A percentile compares a stretch with the other conserved stretches of the same genome.
These are phyloP conservation scores for Volvox carteri DNA, from an alignment of 163 green algal species.

Conservation along the genomic window DNA sequence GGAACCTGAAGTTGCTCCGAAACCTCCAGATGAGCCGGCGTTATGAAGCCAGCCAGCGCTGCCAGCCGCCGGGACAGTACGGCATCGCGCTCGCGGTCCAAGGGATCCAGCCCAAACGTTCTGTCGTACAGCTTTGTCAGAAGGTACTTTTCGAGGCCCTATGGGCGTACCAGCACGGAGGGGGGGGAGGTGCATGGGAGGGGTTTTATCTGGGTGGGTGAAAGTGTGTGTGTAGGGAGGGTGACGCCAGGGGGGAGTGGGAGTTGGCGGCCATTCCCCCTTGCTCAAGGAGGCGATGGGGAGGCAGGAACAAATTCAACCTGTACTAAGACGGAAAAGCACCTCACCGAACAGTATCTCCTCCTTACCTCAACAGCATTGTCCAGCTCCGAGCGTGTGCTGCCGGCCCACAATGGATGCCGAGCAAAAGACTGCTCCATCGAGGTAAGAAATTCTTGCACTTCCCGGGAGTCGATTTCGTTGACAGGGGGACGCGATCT, in stretches of 20 bases:
- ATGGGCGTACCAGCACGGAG: no score
- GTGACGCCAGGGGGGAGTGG: not conserved
- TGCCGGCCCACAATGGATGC: conserved; percentile 87
- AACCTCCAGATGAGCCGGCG: conserved; percentile 89
- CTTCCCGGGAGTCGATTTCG: conserved; percentile 76
- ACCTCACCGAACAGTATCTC: no score
- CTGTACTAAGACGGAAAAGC: no score
- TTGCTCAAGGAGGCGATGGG: not conserved
- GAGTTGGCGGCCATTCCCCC: not conserved
- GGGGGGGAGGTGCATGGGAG: no score
- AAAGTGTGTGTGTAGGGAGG: not conserved
- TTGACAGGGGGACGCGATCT: conserved; percentile 63
- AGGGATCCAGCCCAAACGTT: conserved; percentile 76
- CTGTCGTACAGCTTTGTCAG: conserved; percentile 95
- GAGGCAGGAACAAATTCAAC: no score
- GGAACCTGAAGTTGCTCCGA: conserved; percentile 55
- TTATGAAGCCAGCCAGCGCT: conserved; percentile 86
- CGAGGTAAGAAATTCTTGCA: conserved; percentile 86
- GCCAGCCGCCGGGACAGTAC: conserved; percentile 71
- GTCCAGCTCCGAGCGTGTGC: conserved; percentile 76
- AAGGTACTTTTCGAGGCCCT: conserved; percentile 98
- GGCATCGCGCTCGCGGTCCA: conserved; percentile 87
- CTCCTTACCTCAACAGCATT: conserved; percentile 87
- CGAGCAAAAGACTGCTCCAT: conserved; percentile 81
- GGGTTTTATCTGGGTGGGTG: not conserved